Percentiles rank a stretch among this genome's conserved stretches.
Conservation (phyloP, 768 basidiomycete genomes). For the Saitozyma sp. region DNA sequence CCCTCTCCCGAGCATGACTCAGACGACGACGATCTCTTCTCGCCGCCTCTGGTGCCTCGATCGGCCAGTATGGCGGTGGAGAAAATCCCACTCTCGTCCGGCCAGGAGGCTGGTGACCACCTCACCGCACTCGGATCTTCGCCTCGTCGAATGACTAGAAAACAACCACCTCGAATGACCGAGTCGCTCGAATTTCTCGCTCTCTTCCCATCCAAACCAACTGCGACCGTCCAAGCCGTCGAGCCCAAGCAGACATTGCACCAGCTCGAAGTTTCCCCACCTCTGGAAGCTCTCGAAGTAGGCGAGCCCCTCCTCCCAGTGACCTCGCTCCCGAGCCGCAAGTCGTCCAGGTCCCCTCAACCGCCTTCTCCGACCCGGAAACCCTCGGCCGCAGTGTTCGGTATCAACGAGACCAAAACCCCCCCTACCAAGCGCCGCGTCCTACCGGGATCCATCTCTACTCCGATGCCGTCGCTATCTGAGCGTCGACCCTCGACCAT, state of each 20-base stretch:
- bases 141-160: constrained; percentile 8
- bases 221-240: not conserved
- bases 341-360: not conserved
- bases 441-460: too few relatives aligned
- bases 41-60: too few relatives aligned
- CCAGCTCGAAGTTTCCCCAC: constrained; percentile 2
- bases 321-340: not conserved
- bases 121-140: too few relatives aligned
- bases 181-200: constrained; percentile 38
- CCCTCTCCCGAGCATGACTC: too few relatives aligned
- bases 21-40: too few relatives aligned
- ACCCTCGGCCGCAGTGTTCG: too few relatives aligned
- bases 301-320: constrained; percentile 1
- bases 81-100: too few relatives aligned
- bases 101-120: too few relatives aligned
- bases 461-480: not conserved
- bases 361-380: not conserved
- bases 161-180: constrained; percentile 34
- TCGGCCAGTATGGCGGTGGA: too few relatives aligned
- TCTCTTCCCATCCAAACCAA: not conserved
- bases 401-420: too few relatives aligned
- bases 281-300: not conserved
- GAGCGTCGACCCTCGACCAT: not conserved
- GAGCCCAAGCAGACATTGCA: not conserved
- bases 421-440: too few relatives aligned